Conservation (phyloP, 2,329 filamentous ascomycete species). For the Malbranchea zuffiana region DNA sequence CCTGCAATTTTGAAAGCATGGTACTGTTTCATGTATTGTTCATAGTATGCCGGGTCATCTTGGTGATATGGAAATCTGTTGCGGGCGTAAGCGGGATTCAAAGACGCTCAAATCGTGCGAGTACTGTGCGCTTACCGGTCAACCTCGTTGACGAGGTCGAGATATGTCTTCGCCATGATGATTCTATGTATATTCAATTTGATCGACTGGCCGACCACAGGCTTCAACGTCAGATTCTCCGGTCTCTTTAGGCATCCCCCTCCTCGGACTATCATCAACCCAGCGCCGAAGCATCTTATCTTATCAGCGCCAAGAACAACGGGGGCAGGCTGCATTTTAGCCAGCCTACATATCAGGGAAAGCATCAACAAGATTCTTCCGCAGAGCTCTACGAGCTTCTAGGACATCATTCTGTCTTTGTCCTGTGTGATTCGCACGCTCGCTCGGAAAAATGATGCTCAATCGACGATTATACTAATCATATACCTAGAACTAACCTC, state of each 20-base stretch:
- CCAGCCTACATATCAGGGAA: background rate
- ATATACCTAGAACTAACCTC: slow-evolving; percentile 1
- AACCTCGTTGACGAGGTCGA: slow-evolving; percentile 45
- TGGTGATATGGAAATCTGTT: slow-evolving; percentile 69
- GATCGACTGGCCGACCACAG: background rate
- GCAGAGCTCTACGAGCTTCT: slow-evolving; percentile 2
- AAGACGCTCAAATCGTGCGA: slow-evolving; percentile 8
- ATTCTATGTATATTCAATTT: no score
- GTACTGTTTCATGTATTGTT: slow-evolving; percentile 43
- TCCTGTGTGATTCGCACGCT: background rate
- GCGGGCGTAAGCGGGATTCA: background rate
- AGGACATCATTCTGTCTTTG: background rate
- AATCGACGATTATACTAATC: slow-evolving; percentile 3
- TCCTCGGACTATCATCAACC: background rate
- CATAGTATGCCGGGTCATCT: slow-evolving; percentile 46
- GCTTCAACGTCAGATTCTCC: background rate
- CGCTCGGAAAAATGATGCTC: background rate
- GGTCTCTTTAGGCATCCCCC: background rate
- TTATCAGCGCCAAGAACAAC: background rate
- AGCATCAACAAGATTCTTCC: background rate
- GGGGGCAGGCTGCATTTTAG: background rate
- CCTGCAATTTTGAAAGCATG: slow-evolving; percentile 57
- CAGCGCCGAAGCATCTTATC: background rate
- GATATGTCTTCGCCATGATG: slow-evolving; percentile 13
- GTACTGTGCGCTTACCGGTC: slow-evolving; percentile 39